Base-by-base conservation (phyloP, 352 stramenopile genomes). In the Phytopythium montanum region DNA sequence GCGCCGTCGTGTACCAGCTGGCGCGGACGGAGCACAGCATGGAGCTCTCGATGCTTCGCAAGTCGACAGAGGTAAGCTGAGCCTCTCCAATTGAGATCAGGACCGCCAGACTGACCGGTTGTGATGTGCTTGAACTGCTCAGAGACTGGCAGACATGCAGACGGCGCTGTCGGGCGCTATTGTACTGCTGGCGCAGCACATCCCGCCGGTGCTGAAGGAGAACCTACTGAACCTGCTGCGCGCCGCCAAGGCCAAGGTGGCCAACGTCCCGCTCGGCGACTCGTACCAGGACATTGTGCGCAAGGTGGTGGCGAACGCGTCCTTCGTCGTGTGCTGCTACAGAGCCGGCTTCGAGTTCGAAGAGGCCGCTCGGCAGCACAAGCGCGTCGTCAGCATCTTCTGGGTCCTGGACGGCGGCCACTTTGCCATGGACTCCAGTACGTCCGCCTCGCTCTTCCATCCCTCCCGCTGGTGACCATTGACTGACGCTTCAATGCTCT, bases 311-410 rank as follows among this genome's bases (percentile, higher is more conserved):
- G 66, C 76, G 31, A 91, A 91, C 61, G 84, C 84, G 25, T 88
- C 84, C 16, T 89, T 90, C 62, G 75, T 95, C 9, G 79, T 95
- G 6, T 95, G 87, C 55, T 82, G 72, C 14, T 93, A 95, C 59
- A 71, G 87, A 53, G 76, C 79, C 19, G 87, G 87, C 23, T 79
- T 85, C n/a, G 87, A 92, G 52, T 95, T 91, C 64, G 74, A 91
- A 36, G 76, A 92, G 48, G 87, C 87, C 3, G 34, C 80, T 56
- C 73, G 75, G 7, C 81, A 92, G 64, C 64, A 72, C 19, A 95
- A 94, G 68, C 69, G 73, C 1, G 65, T 94, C 38, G 80, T 92
- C 38, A 92, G 82, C 60, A 79, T 94, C 50, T 92, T 89, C 60
- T 93, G 85, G 82, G 76, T 93, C 14, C 53, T 93, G 19, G 74